These are phyloP conservation scores for Diaporthe eres DNA, from an alignment of 2,329 filamentous ascomycete species.

Conservation along the genomic window DNA sequence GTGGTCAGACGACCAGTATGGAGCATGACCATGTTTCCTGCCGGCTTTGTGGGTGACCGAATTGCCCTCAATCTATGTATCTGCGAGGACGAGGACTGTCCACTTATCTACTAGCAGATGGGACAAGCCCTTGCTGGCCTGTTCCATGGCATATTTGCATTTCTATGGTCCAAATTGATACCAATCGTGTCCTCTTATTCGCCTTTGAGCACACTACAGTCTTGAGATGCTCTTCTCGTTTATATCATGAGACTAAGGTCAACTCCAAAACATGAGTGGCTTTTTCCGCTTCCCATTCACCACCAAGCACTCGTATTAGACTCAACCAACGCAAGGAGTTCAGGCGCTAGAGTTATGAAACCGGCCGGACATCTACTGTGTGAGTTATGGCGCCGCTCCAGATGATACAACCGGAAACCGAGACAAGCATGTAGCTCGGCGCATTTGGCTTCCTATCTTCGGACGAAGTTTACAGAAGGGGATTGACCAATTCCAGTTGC, in stretches of 20 bases:
- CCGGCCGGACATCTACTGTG: background rate
- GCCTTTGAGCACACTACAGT: background rate
- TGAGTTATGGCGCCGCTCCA: background rate
- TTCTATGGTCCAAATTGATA: background rate
- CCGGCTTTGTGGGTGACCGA: background rate
- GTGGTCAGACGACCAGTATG: background rate
- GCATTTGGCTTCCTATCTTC: conserved; percentile 44
- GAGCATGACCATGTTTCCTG: background rate
- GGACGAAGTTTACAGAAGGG: conserved; percentile 41
- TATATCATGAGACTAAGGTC: background rate
- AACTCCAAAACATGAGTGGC: background rate
- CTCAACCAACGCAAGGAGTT: background rate
- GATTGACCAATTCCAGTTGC: conserved; percentile 63
- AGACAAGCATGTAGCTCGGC: conserved; percentile 29
- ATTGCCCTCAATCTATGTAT: no score
- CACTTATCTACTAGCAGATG: background rate
- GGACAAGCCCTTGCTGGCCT: background rate
- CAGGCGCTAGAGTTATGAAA: background rate
- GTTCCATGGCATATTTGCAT: background rate
- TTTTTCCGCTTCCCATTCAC: background rate
- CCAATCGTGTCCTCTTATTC: background rate
- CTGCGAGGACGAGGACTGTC: background rate
- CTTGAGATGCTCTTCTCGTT: background rate
- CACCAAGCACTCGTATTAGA: background rate
- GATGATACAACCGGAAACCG: background rate